Evolutionary conservation across 192 early-diverging fungal genomes (phyloP).

Genomic region (Coemansia sp.): DNA sequence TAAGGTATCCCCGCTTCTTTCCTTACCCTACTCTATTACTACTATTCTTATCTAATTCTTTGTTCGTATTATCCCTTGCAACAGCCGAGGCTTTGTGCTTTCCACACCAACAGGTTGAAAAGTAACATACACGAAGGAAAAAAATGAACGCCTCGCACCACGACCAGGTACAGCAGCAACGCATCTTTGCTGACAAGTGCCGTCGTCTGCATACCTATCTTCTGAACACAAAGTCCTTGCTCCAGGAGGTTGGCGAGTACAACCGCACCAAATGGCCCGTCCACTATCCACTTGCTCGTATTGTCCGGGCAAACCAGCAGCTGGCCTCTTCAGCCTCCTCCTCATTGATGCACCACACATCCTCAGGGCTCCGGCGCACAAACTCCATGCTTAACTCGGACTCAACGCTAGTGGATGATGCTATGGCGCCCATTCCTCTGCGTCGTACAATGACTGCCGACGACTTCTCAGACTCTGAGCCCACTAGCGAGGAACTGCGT

Average conservation of each 20-base stretch:
- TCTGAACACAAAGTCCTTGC: constrained; percentile 60
- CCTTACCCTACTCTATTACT: not conserved
- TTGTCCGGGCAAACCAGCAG: constrained; percentile 14
- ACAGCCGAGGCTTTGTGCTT: too few species aligned
- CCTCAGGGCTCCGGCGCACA: constrained; percentile 25
- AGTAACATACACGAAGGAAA: not conserved
- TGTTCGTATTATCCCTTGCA: not conserved
- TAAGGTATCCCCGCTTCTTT: too few species aligned
- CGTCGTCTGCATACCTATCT: constrained; percentile 70
- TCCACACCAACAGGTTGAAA: not conserved
- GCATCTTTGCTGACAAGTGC: constrained; percentile 74
- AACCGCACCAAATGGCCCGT: constrained; percentile 67
- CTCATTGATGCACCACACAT: not conserved
- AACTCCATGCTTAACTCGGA: constrained; percentile 34
- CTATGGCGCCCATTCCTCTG: constrained; percentile 14
- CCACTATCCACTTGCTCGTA: constrained; percentile 62
- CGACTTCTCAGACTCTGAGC: constrained; percentile 14
- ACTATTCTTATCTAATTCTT: not conserved
- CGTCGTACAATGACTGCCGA: constrained; percentile 39
- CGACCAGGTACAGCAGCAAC: constrained; percentile 58
- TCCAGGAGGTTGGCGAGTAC: constrained; percentile 69
- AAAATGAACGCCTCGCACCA: constrained; percentile 24
- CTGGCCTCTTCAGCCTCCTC: constrained; percentile 1
- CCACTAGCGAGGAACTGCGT: constrained; percentile 11
- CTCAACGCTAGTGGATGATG: constrained; percentile 18